A percentile compares a stretch with the other conserved stretches of the same genome.
phyloP scores from a whole-genome alignment of 164 flowering plant genomes.

The Cinnamomum chago region DNA sequence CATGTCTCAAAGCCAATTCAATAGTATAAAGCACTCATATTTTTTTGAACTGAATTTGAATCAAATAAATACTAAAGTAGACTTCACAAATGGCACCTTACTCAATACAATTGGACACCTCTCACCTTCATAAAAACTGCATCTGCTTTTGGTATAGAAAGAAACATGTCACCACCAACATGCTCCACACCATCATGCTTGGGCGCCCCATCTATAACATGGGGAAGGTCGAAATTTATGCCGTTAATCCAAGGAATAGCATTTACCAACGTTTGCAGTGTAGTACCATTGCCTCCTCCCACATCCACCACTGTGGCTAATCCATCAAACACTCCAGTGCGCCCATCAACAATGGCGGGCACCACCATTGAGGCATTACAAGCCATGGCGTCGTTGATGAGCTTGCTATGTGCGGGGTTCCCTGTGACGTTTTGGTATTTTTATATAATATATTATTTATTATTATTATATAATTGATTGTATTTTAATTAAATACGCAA shows the following conservation, averaged over 20 bases:
- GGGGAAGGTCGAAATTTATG: conserved; percentile 9
- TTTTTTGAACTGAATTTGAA: too few species aligned
- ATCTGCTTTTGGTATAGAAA: conserved; percentile 5
- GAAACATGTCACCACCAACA: conserved; percentile 13
- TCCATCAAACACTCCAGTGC: conserved; percentile 7
- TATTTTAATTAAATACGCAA: too few species aligned
- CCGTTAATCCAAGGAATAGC: conserved; percentile 10
- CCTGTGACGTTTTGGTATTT: too few species aligned
- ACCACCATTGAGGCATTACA: neutral
- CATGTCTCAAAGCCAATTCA: too few species aligned
- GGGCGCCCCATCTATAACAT: conserved; percentile 5
- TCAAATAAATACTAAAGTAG: too few species aligned
- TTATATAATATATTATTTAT: too few species aligned
- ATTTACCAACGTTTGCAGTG: conserved; percentile 1
- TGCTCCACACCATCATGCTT: neutral
- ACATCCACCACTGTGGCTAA: conserved; percentile 10
- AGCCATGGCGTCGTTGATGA: conserved; percentile 14
- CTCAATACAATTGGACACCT: neutral
- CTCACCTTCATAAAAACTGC: conserved; percentile 8
- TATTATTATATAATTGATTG: too few species aligned
- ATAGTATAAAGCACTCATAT: too few species aligned
- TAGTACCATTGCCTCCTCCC: conserved; percentile 12
- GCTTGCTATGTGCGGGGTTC: neutral
- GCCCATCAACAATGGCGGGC: conserved; percentile 1
- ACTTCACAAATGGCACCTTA: too few species aligned